Conservation (phyloP, 2,329 filamentous ascomycete species). For the Alternaria ventricosa region DNA sequence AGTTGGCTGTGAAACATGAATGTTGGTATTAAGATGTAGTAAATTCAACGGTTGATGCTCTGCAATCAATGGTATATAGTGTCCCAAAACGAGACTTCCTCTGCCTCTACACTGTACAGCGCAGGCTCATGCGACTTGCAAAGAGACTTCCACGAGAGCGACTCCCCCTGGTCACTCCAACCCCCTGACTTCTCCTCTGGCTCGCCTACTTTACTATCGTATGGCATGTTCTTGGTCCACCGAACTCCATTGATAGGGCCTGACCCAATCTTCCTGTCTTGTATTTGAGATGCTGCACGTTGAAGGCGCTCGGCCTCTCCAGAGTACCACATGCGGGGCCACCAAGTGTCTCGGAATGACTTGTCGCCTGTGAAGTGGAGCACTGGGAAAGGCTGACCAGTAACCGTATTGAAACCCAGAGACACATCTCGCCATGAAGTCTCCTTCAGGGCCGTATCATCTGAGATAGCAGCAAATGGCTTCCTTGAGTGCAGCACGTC, state of each 20-base stretch:
- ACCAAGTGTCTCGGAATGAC: not conserved
- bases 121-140: not conserved
- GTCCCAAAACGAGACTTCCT: not conserved
- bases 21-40: not conserved
- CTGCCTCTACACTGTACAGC: not conserved
- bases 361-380: conserved; percentile 4
- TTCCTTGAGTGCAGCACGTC: not conserved
- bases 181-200: not conserved
- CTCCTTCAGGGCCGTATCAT: not conserved
- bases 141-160: not conserved
- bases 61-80: not conserved
- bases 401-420: conserved; percentile 1
- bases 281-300: not conserved
- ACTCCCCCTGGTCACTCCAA: not conserved
- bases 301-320: not conserved
- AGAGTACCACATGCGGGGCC: not conserved
- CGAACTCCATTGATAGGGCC: not conserved
- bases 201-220: not conserved
- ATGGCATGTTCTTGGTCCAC: not conserved
- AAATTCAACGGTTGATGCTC: not conserved
- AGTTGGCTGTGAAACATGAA: not conserved
- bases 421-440: conserved; percentile 1
- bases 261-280: not conserved
- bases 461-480: not conserved
- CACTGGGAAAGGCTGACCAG: not conserved